These are phyloP conservation scores for Naumovozyma dairenensis DNA, from an alignment of 805 yeast species.

Conservation along the genomic window DNA sequence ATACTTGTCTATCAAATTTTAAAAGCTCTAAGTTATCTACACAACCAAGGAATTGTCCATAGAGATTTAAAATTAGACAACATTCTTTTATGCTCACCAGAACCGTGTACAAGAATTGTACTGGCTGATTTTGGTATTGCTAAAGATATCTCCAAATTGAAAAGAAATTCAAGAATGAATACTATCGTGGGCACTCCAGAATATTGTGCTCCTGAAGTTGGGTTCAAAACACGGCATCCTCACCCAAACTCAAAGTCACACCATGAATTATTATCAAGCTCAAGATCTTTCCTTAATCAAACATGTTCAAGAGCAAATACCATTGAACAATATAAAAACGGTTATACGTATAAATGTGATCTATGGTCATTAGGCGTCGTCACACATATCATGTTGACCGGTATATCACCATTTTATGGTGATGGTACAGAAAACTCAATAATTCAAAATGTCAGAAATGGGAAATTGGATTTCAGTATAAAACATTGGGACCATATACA, in stretches of 20 bases:
- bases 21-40: constrained; percentile 47
- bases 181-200: constrained; percentile 58
- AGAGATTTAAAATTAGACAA: constrained; percentile 62
- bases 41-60: constrained; percentile 46
- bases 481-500: constrained; percentile 37
- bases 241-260: too few species aligned
- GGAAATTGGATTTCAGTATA: constrained; percentile 31
- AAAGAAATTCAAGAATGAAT: constrained; percentile 32
- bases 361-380: constrained; percentile 63
- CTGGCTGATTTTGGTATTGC: constrained; percentile 65
- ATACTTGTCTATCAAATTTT: constrained; percentile 47
- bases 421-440: constrained; percentile 35
- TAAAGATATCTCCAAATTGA: constrained; percentile 21
- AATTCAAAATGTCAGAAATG: constrained; percentile 34
- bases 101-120: constrained; percentile 42
- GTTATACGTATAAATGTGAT: constrained; percentile 52
- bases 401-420: constrained; percentile 54
- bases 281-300: constrained; percentile 10
- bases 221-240: constrained; percentile 35
- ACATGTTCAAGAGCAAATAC: constrained; percentile 22
- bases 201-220: constrained; percentile 65
- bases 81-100: constrained; percentile 44
- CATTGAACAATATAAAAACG: constrained; percentile 21
- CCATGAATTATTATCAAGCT: too few species aligned
- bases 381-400: constrained; percentile 48